Evolutionary conservation across 345 rosid genomes (phyloP).

Genomic region (Noccaea bulbosa): DNA sequence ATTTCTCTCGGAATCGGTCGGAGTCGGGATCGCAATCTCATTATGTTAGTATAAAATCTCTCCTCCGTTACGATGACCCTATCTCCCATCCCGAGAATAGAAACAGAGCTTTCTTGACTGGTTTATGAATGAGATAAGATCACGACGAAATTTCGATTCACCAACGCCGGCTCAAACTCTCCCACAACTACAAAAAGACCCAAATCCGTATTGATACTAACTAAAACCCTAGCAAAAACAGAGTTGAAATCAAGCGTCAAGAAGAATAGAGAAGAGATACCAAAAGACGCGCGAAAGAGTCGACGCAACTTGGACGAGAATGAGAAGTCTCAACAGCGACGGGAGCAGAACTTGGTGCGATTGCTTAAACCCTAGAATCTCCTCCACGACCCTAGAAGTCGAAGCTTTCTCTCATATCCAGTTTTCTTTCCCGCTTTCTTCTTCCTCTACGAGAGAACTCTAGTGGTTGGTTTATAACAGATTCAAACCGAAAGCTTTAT

Average conservation of each 20-base stretch:
- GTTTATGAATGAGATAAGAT: too few relatives aligned
- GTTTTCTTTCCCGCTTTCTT: neutral
- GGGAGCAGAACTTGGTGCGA: neutral
- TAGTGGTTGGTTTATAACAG: neutral
- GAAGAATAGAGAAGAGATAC: neutral
- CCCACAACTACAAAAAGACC: too few relatives aligned
- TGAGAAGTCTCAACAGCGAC: neutral
- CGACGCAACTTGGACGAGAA: neutral
- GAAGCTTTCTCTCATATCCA: neutral
- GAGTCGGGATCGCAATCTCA: constrained; percentile 46
- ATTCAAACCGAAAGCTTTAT: constrained; percentile 10
- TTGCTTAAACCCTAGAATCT: neutral
- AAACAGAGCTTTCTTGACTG: neutral
- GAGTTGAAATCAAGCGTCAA: neutral
- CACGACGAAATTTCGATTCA: too few relatives aligned
- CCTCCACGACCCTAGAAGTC: neutral
- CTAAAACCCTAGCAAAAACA: neutral
- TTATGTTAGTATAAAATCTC: constrained; percentile 47
- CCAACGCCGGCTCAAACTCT: too few relatives aligned
- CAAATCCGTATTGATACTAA: too few relatives aligned
- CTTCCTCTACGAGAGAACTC: neutral
- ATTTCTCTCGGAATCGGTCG: too few relatives aligned
- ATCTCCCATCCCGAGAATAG: constrained; percentile 44
- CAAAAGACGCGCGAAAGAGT: too few relatives aligned
- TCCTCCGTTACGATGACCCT: constrained; percentile 26